Conservation (phyloP, 2,329 filamentous ascomycete species). For the Teratosphaeriaceae sp. region DNA sequence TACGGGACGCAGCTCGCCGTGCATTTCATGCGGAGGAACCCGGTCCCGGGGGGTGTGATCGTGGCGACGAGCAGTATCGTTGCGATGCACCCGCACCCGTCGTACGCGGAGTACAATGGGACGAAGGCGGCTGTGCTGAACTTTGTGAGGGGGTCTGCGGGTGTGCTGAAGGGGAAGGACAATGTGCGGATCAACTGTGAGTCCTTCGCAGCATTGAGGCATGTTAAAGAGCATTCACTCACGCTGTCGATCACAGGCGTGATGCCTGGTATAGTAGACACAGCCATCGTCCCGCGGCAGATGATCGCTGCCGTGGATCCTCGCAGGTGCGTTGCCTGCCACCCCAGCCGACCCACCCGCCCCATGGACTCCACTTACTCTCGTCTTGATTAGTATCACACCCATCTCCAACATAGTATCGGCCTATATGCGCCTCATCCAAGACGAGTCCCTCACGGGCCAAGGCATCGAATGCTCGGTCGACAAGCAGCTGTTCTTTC, state of each 20-base stretch:
- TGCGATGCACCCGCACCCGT: conserved; percentile 13
- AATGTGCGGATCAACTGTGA: conserved; percentile 8
- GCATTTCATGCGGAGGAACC: conserved; percentile 16
- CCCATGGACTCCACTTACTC: neutral
- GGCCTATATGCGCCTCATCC: conserved; percentile 11
- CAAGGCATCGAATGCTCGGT: conserved; percentile 12
- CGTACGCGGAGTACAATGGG: conserved; percentile 14
- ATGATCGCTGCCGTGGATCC: conserved; percentile 7
- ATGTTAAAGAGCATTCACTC: neutral
- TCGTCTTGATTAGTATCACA: conserved; percentile 9
- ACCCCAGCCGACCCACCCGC: neutral
- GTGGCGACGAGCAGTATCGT: conserved; percentile 14
- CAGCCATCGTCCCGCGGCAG: conserved; percentile 9
- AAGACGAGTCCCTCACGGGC: conserved; percentile 8
- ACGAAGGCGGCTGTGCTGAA: conserved; percentile 12
- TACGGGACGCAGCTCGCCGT: conserved; percentile 14
- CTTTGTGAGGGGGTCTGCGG: conserved; percentile 6
- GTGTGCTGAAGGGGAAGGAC: conserved; percentile 8
- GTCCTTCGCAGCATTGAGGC: neutral
- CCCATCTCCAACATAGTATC: conserved; percentile 11
- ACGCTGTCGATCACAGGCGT: conserved; percentile 1
- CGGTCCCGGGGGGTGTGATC: conserved; percentile 11
- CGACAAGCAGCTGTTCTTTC: conserved; percentile 10
- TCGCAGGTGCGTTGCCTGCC: conserved; percentile 3
- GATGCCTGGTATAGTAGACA: conserved; percentile 8